Evolutionary conservation across 257 asterid genomes (phyloP), one percentile per base, ranked within the genome.

Genomic region (Eucommia ulmoides): DNA sequence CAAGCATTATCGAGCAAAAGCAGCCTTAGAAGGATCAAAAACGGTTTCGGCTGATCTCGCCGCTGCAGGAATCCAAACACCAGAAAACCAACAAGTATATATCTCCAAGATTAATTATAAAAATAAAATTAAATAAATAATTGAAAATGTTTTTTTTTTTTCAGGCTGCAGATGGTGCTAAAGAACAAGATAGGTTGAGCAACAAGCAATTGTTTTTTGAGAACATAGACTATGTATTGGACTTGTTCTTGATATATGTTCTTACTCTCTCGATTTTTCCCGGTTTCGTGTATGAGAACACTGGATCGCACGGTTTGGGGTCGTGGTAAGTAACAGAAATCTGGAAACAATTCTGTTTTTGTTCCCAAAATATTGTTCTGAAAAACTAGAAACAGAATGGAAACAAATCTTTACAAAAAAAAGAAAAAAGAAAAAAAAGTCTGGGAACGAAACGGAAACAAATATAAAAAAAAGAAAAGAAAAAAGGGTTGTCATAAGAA

Each of bases 1-100:
- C 15, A 73, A 73, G 64, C 33, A 64, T 50, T 73, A 64, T 16
- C 75, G 73, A 0, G 47, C 70, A 19, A 73, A 73, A 65, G 79
- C 73, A 15, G 48, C 48, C 19, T 42, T 21, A 42, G 48, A 42
- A n/a, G 48, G 48, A 2, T 42, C 48, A 16, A 42, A 42, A 42
- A 42, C 48, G 1, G 48, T 42, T 18, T 15, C 48, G 19, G 48
- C 48, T 42, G 48, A 42, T 21, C 48, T 42, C 19, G 48, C 48
- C 19, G 48, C 48, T 42, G 48, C 48, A 16, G 48, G 48, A 19
- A 42, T 42, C 20, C 48, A 42, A 18, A 42, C 48, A 15, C 20
- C n/a, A 42, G 19, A 16, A 42, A 42, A 8, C 20, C 6, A 42
- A 42, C n/a, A 6, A 42, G 48, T 42, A 9, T 15, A 1, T 3